These are phyloP conservation scores for Cucurbita moschata DNA, from an alignment of 306 rosid genomes.

Conservation along the genomic window DNA sequence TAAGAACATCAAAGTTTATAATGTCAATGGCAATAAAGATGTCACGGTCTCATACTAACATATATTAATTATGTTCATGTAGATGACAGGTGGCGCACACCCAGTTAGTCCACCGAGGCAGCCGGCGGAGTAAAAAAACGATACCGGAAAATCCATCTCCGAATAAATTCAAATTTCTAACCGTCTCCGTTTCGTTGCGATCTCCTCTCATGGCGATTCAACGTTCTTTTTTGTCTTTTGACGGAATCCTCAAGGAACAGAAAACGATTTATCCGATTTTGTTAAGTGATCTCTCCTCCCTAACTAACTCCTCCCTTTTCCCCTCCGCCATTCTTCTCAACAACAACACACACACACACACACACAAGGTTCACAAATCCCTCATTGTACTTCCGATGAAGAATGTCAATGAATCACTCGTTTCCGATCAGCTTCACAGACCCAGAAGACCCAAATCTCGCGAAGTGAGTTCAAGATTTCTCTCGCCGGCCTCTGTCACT, in stretches of 20 bases:
- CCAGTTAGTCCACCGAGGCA: too few species aligned
- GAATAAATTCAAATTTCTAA: background rate
- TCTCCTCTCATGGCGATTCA: background rate
- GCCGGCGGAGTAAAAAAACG: too few species aligned
- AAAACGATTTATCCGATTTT: background rate
- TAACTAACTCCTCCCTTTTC: background rate
- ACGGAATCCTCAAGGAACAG: conserved; percentile 1
- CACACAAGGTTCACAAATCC: background rate
- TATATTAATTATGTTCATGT: too few species aligned
- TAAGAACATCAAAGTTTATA: too few species aligned
- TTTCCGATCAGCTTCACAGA: conserved; percentile 25
- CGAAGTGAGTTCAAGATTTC: conserved; percentile 40
- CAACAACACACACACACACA: background rate
- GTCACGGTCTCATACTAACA: too few species aligned
- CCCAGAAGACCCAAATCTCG: conserved; percentile 33
- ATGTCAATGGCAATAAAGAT: too few species aligned
- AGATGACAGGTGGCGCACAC: too few species aligned
- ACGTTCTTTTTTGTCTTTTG: background rate
- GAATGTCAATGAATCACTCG: conserved; percentile 10
- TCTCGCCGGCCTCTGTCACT: conserved; percentile 12
- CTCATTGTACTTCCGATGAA: conserved; percentile 14
- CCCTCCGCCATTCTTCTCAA: background rate
- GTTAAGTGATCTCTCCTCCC: background rate
- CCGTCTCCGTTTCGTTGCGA: background rate
- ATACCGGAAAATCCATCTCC: too few species aligned